Evolutionary conservation across 2,329 filamentous ascomycete species (phyloP).

Genomic region (Ophiosphaerella herpotricha): DNA sequence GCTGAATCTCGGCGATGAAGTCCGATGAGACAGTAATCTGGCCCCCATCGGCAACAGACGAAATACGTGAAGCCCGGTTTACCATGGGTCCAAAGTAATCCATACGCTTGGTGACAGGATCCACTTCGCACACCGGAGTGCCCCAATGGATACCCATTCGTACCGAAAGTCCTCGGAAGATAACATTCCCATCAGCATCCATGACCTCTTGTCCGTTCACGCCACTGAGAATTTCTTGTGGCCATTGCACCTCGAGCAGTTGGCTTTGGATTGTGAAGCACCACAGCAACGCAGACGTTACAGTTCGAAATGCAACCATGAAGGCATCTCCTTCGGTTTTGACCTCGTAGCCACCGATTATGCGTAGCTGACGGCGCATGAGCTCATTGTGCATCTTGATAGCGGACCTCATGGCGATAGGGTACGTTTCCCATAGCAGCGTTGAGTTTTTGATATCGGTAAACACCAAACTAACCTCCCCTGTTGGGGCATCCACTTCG

Average conservation of each 20-base stretch:
- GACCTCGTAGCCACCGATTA: constrained; percentile 96
- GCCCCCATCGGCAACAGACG: constrained; percentile 90
- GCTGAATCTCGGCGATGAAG: constrained; percentile 94
- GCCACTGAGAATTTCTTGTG: constrained; percentile 86
- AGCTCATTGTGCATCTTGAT: constrained; percentile 98
- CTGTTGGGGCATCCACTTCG: constrained; percentile 88
- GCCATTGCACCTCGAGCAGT: constrained; percentile 89
- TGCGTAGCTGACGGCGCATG: constrained; percentile 88
- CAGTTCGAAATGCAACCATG: constrained; percentile 97
- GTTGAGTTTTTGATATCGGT: constrained; percentile 99
- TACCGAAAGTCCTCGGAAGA: constrained; percentile 92
- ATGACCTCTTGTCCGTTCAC: constrained; percentile 80
- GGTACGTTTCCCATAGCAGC: constrained; percentile 92
- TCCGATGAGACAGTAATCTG: constrained; percentile 97
- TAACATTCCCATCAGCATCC: constrained; percentile 83
- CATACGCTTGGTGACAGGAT: constrained; percentile 97
- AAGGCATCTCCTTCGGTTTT: constrained; percentile 99
- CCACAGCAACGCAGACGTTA: constrained; percentile 93
- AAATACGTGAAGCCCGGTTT: constrained; percentile 93
- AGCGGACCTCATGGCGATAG: constrained; percentile 91
- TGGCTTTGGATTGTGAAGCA: constrained; percentile 91
- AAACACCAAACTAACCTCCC: constrained; percentile 91
- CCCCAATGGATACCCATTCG: constrained; percentile 98
- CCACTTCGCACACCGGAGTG: constrained; percentile 89
- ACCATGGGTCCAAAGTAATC: constrained; percentile 99